phyloP scores from a whole-genome alignment of 805 yeast species.

The Ogataea pilisensis region DNA sequence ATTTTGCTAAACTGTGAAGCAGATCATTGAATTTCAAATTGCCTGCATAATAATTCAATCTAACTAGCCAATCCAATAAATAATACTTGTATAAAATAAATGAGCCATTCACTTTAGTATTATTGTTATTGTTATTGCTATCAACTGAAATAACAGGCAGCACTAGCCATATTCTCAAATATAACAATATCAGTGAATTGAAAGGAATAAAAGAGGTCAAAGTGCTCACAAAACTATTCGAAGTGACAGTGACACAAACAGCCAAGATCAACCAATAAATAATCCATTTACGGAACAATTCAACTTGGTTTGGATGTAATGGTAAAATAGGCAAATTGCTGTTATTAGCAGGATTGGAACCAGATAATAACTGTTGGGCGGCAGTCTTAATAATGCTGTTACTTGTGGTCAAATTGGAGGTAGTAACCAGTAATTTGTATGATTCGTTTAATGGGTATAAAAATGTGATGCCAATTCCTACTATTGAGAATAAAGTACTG shows the following conservation, averaged over 20 bases:
- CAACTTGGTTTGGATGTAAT: not conserved
- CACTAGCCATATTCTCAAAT: constrained; percentile 57
- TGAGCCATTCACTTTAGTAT: constrained; percentile 47
- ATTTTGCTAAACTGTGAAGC: not conserved
- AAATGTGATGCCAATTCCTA: constrained; percentile 36
- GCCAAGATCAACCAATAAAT: constrained; percentile 67
- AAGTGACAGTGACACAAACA: constrained; percentile 18
- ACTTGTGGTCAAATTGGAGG: not conserved
- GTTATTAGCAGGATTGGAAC: not conserved
- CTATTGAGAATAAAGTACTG: constrained; percentile 28
- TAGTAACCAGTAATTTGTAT: constrained; percentile 23
- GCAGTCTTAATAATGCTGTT: not conserved
- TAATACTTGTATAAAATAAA: constrained; percentile 43
- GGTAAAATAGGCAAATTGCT: not conserved
- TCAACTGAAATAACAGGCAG: constrained; percentile 34
- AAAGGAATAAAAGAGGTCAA: constrained; percentile 53
- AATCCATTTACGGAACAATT: constrained; percentile 32
- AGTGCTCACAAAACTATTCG: constrained; percentile 28
- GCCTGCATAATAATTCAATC: constrained; percentile 18
- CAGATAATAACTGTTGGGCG: not conserved
- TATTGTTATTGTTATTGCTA: constrained; percentile 4
- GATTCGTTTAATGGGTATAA: constrained; percentile 37
- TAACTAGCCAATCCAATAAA: constrained; percentile 51
- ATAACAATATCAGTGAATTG: constrained; percentile 43
- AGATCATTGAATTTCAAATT: constrained; percentile 14